These are phyloP conservation scores for Stachybotrys echinatus DNA, from an alignment of 2,329 filamentous ascomycete genomes.

Conservation along the genomic window DNA sequence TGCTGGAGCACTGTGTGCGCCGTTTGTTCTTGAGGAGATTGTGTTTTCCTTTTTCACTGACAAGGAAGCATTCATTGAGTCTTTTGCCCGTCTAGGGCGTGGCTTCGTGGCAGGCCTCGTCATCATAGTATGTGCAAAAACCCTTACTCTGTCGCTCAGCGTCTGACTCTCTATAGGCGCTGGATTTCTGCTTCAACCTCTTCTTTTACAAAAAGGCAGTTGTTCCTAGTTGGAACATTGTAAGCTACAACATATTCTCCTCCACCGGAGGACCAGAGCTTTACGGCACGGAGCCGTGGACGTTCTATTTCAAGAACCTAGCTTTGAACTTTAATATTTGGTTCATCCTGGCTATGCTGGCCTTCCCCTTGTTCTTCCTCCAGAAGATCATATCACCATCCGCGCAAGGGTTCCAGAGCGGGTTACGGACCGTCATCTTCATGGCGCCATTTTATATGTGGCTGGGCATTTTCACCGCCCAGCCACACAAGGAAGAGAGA, in stretches of 20 bases:
- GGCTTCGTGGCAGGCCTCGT: conserved; percentile 62
- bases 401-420: conserved; percentile 59
- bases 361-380: conserved; percentile 68
- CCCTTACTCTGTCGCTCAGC: accelerated
- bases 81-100: conserved; percentile 56
- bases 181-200: conserved; percentile 68
- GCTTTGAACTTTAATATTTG: conserved; percentile 93
- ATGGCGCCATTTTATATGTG: conserved; percentile 88
- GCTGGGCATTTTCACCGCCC: conserved; percentile 83
- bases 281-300: conserved; percentile 94
- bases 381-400: conserved; percentile 63
- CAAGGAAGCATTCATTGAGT: conserved; percentile 53
- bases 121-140: conserved; percentile 49
- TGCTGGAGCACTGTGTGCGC: conserved; percentile 72
- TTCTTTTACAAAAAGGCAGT: conserved; percentile 80
- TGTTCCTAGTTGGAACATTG: conserved; percentile 84
- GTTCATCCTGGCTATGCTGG: conserved; percentile 73
- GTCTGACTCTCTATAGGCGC: conserved; percentile 37
- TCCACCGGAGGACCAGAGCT: conserved; percentile 78
- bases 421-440: conserved; percentile 72
- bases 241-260: conserved; percentile 92
- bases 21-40: conserved; percentile 75
- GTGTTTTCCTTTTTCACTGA: conserved; percentile 51
- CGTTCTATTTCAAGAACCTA: conserved; percentile 91
- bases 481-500: conserved; percentile 95